A percentile compares a stretch with the other conserved stretches of the same genome.
Conservation (phyloP, 257 asterid species). For the Solanum ossicruentum region DNA sequence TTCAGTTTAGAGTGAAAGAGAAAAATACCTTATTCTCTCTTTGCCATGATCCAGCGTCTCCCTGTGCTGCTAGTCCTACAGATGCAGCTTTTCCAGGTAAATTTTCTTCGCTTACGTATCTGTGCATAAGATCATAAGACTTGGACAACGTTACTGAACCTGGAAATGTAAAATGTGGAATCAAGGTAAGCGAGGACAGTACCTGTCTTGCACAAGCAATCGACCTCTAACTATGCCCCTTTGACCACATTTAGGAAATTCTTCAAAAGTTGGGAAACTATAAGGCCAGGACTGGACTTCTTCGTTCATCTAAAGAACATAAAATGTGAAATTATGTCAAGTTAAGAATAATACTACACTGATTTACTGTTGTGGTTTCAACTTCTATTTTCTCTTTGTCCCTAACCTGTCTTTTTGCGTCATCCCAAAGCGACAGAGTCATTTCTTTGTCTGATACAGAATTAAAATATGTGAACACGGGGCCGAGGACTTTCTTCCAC, state of each 20-base stretch:
- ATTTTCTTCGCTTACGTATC: conserved; percentile 7
- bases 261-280: conserved; percentile 20
- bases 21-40: conserved; percentile 18
- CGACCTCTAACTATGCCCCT: conserved; percentile 22
- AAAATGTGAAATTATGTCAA: not conserved
- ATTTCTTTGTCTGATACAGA: conserved; percentile 5
- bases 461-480: conserved; percentile 25
- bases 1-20: not conserved
- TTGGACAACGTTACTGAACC: not conserved
- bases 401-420: conserved; percentile 22
- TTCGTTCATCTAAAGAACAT: conserved; percentile 9
- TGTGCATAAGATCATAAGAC: not conserved
- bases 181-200: not conserved
- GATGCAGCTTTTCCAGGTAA: conserved; percentile 14
- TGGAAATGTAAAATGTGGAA: not conserved
- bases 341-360: not conserved
- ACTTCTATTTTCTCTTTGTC: not conserved
- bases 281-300: conserved; percentile 28
- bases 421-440: conserved; percentile 18
- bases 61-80: conserved; percentile 18
- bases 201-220: conserved; percentile 20
- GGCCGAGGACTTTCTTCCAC: conserved; percentile 37
- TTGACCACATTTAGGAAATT: conserved; percentile 10
- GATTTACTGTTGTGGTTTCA: not conserved
- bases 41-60: conserved; percentile 24